Evolutionary conservation across 192 early-diverging fungal genomes (phyloP).

Genomic region (Spinellus fusiger): DNA sequence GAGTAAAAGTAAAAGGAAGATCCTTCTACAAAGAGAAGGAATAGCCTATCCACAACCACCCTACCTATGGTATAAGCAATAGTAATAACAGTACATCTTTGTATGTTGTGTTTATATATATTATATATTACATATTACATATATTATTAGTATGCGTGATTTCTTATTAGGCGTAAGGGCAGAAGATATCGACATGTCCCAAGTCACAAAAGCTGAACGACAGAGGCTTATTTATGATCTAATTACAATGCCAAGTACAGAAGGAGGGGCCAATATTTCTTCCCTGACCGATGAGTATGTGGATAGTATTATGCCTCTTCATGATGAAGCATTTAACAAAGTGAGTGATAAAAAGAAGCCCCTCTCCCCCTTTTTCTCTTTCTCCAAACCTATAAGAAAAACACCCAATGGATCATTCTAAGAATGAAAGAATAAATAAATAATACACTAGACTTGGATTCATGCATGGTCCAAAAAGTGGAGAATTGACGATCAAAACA

Average conservation of each 20-base stretch:
- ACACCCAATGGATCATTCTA: background rate
- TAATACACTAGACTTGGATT: constrained; percentile 59
- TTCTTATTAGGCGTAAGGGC: constrained; percentile 62
- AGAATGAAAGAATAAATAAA: background rate
- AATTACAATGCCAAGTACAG: constrained; percentile 45
- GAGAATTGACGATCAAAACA: constrained; percentile 64
- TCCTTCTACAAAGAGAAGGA: background rate
- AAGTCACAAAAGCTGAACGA: constrained; percentile 45
- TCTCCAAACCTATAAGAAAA: too few species aligned
- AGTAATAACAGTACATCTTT: background rate
- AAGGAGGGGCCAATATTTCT: constrained; percentile 62
- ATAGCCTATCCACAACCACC: background rate
- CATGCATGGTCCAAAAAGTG: constrained; percentile 76
- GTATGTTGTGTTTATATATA: background rate
- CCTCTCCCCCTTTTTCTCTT: background rate
- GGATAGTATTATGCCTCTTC: constrained; percentile 70
- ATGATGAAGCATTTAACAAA: constrained; percentile 73
- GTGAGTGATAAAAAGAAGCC: constrained; percentile 21
- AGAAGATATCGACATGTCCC: constrained; percentile 25
- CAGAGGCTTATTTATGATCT: constrained; percentile 58
- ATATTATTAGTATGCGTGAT: constrained; percentile 55
- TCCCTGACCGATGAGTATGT: constrained; percentile 45
- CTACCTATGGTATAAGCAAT: background rate
- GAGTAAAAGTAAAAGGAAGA: background rate
- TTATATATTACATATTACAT: background rate